These are phyloP conservation scores for Phlegmacium glaucopus DNA, from an alignment of 768 basidiomycete species.

Conservation along the genomic window DNA sequence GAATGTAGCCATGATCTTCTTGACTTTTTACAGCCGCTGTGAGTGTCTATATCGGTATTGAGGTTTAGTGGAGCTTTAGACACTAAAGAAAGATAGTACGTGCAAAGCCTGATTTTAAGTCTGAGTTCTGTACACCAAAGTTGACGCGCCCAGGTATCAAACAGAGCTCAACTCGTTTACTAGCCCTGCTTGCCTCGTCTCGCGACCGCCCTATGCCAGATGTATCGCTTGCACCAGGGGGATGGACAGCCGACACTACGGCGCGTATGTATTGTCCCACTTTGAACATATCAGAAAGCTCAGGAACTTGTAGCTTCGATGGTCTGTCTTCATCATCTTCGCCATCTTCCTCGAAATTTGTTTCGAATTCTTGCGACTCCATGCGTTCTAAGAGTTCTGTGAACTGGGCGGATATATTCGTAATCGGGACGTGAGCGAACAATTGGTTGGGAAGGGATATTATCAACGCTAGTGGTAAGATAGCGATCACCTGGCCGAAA, in stretches of 20 bases:
- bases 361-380: constrained; percentile 47
- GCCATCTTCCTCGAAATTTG: constrained; percentile 44
- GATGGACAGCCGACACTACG: constrained; percentile 66
- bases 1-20: constrained; percentile 93
- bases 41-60: constrained; percentile 52
- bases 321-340: constrained; percentile 43
- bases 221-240: constrained; percentile 59
- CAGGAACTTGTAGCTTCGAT: constrained; percentile 47
- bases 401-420: constrained; percentile 79
- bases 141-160: constrained; percentile 85
- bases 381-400: constrained; percentile 68
- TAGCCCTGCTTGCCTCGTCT: constrained; percentile 64
- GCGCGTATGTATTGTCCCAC: constrained; percentile 87
- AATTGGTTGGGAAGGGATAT: constrained; percentile 96
- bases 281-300: constrained; percentile 70
- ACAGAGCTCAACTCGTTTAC: constrained; percentile 81
- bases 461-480: constrained; percentile 86
- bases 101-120: constrained; percentile 78
- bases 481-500: constrained; percentile 79
- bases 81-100: constrained; percentile 17
- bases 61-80: constrained; percentile 1
- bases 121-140: constrained; percentile 69
- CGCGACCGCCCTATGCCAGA: constrained; percentile 57
- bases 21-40: constrained; percentile 75
- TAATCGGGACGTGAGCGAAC: constrained; percentile 91